phyloP scores from a whole-genome alignment of 2,329 filamentous ascomycete species.

The Monilinia aucupariae region DNA sequence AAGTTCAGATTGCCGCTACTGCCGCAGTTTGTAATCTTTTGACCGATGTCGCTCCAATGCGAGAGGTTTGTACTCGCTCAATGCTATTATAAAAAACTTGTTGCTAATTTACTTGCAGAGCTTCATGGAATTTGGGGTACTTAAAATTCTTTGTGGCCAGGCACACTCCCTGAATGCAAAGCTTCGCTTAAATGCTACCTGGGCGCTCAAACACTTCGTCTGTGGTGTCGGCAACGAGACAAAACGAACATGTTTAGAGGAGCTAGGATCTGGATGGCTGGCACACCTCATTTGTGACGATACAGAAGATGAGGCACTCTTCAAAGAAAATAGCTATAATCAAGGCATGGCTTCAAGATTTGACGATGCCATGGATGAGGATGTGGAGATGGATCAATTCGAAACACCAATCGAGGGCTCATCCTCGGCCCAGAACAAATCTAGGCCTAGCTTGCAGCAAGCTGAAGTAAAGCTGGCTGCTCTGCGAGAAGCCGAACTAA shows the following conservation, averaged over 20 bases:
- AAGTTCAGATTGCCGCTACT: slow-evolving; percentile 82
- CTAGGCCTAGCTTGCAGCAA: slow-evolving; percentile 39
- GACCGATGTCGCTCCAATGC: slow-evolving; percentile 85
- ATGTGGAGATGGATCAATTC: slow-evolving; percentile 51
- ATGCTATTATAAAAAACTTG: background rate
- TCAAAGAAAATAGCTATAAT: slow-evolving; percentile 32
- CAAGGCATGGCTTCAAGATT: slow-evolving; percentile 15
- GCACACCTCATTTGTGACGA: slow-evolving; percentile 69
- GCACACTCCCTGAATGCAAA: slow-evolving; percentile 76
- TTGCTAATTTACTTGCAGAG: slow-evolving; percentile 43
- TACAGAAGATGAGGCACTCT: slow-evolving; percentile 47
- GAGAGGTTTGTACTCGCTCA: slow-evolving; percentile 56
- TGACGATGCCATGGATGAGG: slow-evolving; percentile 48
- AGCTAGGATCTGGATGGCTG: slow-evolving; percentile 74
- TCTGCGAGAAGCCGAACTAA: slow-evolving; percentile 61
- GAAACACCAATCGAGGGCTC: slow-evolving; percentile 35
- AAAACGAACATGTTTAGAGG: slow-evolving; percentile 72
- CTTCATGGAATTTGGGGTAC: slow-evolving; percentile 66
- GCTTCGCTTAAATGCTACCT: slow-evolving; percentile 78
- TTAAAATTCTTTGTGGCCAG: slow-evolving; percentile 75
- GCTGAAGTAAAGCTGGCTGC: slow-evolving; percentile 46
- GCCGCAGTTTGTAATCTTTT: slow-evolving; percentile 80
- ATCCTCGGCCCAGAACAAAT: slow-evolving; percentile 22
- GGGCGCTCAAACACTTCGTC: slow-evolving; percentile 89
- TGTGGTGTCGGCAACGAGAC: slow-evolving; percentile 63